Percentiles rank a stretch among this genome's conserved stretches.
Conservation (phyloP, 768 basidiomycete species). For the Leccinellum luteum region DNA sequence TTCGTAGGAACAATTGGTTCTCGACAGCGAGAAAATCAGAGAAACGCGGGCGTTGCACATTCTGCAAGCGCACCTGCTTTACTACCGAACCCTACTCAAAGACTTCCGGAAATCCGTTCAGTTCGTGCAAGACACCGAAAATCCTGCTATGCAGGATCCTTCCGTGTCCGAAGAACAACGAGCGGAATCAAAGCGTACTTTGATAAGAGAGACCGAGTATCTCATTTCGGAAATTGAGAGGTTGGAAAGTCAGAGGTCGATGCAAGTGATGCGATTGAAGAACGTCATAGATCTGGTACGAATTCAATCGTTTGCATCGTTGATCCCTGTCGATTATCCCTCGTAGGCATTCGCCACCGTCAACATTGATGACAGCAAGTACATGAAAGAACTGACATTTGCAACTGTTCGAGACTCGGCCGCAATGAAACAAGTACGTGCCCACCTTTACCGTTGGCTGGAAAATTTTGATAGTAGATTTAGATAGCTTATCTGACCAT, state of each 20-base stretch:
- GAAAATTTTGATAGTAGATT: no score
- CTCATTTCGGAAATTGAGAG: slow-evolving; percentile 50
- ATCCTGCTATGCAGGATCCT: slow-evolving; percentile 43
- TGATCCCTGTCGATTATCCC: not conserved
- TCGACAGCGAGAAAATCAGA: slow-evolving; percentile 38
- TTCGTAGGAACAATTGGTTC: slow-evolving; percentile 44
- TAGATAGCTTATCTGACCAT: slow-evolving; percentile 52
- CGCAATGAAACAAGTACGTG: slow-evolving; percentile 34
- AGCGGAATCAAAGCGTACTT: slow-evolving; percentile 27
- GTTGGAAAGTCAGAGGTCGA: slow-evolving; percentile 35
- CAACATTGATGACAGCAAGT: slow-evolving; percentile 53
- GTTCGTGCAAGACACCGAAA: slow-evolving; percentile 47
- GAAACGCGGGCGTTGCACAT: slow-evolving; percentile 55
- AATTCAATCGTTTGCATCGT: not conserved
- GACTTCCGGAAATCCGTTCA: slow-evolving; percentile 52
- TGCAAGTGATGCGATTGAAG: slow-evolving; percentile 30
- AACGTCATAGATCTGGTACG: slow-evolving; percentile 36
- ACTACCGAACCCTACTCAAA: slow-evolving; percentile 50
- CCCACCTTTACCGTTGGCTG: not conserved
- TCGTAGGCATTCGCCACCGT: slow-evolving; percentile 56
- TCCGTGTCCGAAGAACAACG: slow-evolving; percentile 15
- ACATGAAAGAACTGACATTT: slow-evolving; percentile 50
- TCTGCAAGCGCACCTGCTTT: slow-evolving; percentile 55
- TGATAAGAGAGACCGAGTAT: slow-evolving; percentile 48
- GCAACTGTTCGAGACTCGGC: slow-evolving; percentile 43